Evolutionary conservation across 2,329 filamentous ascomycete genomes (phyloP).

Genomic region (Chaetomium olivaceum): DNA sequence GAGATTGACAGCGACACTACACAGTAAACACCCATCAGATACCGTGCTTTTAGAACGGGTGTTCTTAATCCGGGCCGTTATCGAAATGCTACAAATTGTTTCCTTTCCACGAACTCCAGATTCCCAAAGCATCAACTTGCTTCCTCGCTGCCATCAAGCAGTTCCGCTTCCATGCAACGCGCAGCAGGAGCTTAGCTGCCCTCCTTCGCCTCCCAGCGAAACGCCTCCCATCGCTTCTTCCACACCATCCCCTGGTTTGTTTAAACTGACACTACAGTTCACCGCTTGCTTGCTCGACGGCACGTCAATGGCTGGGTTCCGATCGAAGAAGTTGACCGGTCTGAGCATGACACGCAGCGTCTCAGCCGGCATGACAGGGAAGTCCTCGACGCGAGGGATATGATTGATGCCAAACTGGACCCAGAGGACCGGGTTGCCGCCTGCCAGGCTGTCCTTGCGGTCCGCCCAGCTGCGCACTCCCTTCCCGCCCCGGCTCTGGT

Average conservation of each 20-base stretch:
- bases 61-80: background rate
- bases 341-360: conserved; percentile 50
- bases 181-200: conserved; percentile 16
- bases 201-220: conserved; percentile 23
- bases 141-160: background rate
- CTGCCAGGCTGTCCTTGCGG: conserved; percentile 47
- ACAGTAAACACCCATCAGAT: no score
- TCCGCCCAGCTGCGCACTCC: conserved; percentile 40
- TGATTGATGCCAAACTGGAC: conserved; percentile 59
- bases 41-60: background rate
- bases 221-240: conserved; percentile 6
- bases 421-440: conserved; percentile 54
- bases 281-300: conserved; percentile 47
- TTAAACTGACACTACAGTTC: conserved; percentile 42
- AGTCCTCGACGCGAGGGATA: conserved; percentile 64
- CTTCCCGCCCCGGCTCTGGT: conserved; percentile 42
- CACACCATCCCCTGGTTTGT: conserved; percentile 19
- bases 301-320: conserved; percentile 54
- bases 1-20: no score
- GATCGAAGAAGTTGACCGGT: conserved; percentile 54
- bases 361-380: conserved; percentile 68
- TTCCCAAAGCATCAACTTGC: background rate
- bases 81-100: background rate
- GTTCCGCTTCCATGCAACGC: conserved; percentile 11
- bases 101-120: background rate